Evolutionary conservation across 179 eudicot genomes (phyloP).

Genomic region (Vitellaria paradoxa): DNA sequence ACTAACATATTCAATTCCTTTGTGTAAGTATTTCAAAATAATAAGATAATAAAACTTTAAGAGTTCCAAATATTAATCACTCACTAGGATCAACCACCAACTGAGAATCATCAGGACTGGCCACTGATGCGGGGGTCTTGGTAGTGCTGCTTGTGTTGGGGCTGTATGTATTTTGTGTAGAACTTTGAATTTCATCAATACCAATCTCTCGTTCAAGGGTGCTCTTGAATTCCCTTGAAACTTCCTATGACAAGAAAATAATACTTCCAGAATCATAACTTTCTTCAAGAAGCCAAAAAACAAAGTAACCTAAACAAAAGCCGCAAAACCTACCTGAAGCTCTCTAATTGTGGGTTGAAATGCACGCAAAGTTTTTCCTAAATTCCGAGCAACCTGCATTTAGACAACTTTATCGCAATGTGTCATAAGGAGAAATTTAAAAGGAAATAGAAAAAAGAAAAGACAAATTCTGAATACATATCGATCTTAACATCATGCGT

Average conservation of each 20-base stretch:
- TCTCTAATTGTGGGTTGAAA: conserved; percentile 95
- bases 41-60: not conserved
- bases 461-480: not conserved
- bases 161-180: conserved; percentile 33
- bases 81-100: conserved; percentile 49
- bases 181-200: conserved; percentile 66
- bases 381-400: conserved; percentile 82
- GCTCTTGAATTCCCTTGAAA: conserved; percentile 92
- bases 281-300: not conserved
- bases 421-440: not conserved
- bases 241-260: conserved; percentile 51
- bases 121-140: conserved; percentile 26
- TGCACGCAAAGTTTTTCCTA: conserved; percentile 85
- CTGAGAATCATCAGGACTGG: conserved; percentile 35
- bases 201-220: conserved; percentile 91
- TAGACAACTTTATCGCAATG: conserved; percentile 10
- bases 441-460: not conserved
- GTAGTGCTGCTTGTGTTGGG: conserved; percentile 32
- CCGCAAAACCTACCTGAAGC: conserved; percentile 63
- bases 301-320: conserved; percentile 8
- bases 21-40: not conserved
- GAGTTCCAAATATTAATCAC: conserved; percentile 18
- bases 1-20: not conserved
- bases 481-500: not conserved
- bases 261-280: not conserved